Evolutionary conservation across 31 red algal species (phyloP), one percentile per base, ranked within the genome.

Genomic region (Asparagopsis taxiformis): DNA sequence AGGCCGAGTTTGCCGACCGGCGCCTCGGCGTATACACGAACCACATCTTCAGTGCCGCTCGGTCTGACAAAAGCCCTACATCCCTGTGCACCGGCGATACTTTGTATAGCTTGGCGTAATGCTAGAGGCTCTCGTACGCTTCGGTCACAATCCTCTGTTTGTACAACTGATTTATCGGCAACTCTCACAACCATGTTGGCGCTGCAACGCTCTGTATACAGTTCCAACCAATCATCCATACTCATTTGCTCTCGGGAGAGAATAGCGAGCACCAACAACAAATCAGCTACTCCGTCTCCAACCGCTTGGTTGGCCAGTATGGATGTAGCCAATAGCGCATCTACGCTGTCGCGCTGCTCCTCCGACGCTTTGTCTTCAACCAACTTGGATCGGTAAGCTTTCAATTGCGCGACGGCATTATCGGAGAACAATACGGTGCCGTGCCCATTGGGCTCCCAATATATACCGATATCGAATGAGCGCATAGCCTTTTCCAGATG

Each of bases 361-460:
- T 34, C 38, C 9, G 15, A 29, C 16, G 23, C 20, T 9, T 22
- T 19, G 17, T 80, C 65, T 30, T 36, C 67, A 3, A 17, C 56
- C 43, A 75, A 44, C 0, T 35, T 32, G 15, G 55, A 56, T 25
- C 28, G 28, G 15, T 31, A 22, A 1, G 57, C 62, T 16, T 39
- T 57, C 29, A 51, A 21, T 4, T 85, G 49, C 32, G 32, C 64
- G 1, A 78, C 25, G 9, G 82, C 59, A 0, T 63, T 49, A 3
- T 92, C 73, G 28, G 52, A 55, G 55, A 92, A 94, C 24, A 99
- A 64, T 13, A 99, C 84, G 2, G 96, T 99, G 19, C 96, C 96
- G 65, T 99, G 96, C 1, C 96, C 96, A 72, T 99, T 99, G 34
- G 96, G 91, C 63, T 99, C 96, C 91, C 91, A 99, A 66, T 94